These are phyloP conservation scores for Chenopodium suecicum DNA, from an alignment of 148 eudicot species.

Conservation along the genomic window DNA sequence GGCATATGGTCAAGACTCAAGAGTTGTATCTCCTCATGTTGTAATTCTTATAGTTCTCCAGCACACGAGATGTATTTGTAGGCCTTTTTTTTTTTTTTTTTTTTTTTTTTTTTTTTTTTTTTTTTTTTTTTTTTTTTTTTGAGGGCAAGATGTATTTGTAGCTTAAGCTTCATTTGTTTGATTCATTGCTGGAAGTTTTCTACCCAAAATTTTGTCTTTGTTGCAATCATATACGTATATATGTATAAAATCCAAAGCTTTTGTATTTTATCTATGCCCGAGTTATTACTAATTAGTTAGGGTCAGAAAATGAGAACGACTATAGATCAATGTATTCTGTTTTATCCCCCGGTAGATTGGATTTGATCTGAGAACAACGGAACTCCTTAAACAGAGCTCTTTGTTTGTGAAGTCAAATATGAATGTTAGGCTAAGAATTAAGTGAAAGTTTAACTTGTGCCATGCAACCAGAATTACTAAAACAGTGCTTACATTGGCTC, in stretches of 20 bases:
- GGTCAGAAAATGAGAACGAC: neutral
- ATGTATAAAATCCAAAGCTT: neutral
- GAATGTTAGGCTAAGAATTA: too few relatives aligned
- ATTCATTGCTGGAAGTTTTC: neutral
- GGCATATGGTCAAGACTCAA: slow-evolving; percentile 17
- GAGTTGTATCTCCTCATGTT: neutral
- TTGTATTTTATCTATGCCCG: neutral
- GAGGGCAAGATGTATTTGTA: neutral
- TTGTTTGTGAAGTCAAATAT: neutral
- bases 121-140: too few relatives aligned
- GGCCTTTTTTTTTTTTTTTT: too few relatives aligned
- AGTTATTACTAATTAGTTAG: neutral
- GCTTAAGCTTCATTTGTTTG: neutral
- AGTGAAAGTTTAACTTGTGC: neutral
- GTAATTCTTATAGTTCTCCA: neutral
- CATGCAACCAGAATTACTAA: neutral
- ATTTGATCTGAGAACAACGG: neutral
- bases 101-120: too few relatives aligned
- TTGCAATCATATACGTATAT: neutral
- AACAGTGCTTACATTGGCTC: too few relatives aligned
- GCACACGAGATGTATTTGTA: neutral
- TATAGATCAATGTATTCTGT: too few relatives aligned
- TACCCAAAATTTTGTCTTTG: neutral
- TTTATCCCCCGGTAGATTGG: neutral
- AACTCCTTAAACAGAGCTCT: neutral